Base-by-base conservation (phyloP, 2,329 filamentous ascomycete genomes). In the Beauveria sp. region DNA sequence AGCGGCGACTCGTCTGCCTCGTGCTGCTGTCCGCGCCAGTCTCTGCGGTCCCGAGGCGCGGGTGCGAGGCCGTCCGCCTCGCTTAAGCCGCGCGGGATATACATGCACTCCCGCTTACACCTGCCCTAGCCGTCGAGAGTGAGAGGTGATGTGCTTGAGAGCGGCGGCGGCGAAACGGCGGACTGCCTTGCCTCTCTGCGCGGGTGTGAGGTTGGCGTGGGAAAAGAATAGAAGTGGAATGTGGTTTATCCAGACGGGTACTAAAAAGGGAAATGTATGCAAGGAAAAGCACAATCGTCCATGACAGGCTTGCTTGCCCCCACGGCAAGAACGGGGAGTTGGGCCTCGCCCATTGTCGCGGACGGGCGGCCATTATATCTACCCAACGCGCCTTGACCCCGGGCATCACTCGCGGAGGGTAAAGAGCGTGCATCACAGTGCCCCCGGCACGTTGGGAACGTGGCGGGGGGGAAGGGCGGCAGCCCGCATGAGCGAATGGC, bases 31-130 rank as follows among this genome's bases (percentile, higher is more conserved):
- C 14, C n/a, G 44, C 14, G 43, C 14, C 30, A 14, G 3, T 8
- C 24, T 57, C 20, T 18, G 22, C 26, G 55, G 24, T 30, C 55
- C 44, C 55, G 22, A 48, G 22, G 34, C 46, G 34, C 22, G 18
- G 48, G 28, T 24, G 7, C 6, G 44, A 55, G 52, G 59, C 51
- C 40, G 43, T 30, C 37, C n/a, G 46, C 59, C 53, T 56, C 53
- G 7, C 30, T 37, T 14, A 34, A 26, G 24, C 43, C 37, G 46
- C 24, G 53, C 30, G 46, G 53, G 34, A 61, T 61, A 61, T 61
- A 61, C 59, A 61, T 61, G 52, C 59, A 61, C 34, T 6, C 10
- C 30, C 59, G 44, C 26, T 34, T 40, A 47, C 50, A 37, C 34
- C 41, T 52, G 30, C 2, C 48, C 14, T 8, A 22, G 24, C 26